Percentiles rank a stretch among this genome's conserved stretches.
Conservation (phyloP, 192 early-diverging fungal species). For the Coemansia nantahalensis region DNA sequence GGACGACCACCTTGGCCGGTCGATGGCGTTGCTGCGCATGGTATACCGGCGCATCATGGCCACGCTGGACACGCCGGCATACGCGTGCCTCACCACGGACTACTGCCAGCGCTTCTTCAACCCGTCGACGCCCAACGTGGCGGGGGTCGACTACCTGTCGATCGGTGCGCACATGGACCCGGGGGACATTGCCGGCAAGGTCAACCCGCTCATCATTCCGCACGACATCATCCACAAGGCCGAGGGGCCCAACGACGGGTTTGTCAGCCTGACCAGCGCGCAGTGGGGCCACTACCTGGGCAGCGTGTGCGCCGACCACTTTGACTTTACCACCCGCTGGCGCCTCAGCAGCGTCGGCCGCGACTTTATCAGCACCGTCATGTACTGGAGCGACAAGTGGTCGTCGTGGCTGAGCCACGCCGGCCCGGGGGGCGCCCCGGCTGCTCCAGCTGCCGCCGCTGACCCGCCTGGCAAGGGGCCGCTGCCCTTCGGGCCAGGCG, state of each 20-base stretch:
- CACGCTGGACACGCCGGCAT: conserved; percentile 83
- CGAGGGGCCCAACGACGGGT: conserved; percentile 91
- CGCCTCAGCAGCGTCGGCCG: conserved; percentile 33
- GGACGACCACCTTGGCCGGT: conserved; percentile 31
- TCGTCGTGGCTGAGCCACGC: conserved; percentile 33
- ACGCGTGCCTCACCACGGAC: conserved; percentile 84
- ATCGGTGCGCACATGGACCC: conserved; percentile 73
- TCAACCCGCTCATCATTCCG: conserved; percentile 74
- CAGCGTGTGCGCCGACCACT: conserved; percentile 82
- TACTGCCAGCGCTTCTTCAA: conserved; percentile 88
- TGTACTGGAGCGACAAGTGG: conserved; percentile 46
- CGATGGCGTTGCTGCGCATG: conserved; percentile 38
- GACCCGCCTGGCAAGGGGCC: neutral
- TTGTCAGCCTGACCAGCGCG: conserved; percentile 80
- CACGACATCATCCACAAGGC: conserved; percentile 71
- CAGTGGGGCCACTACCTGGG: conserved; percentile 87
- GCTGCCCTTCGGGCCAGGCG: too few species aligned
- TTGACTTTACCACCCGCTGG: conserved; percentile 72
- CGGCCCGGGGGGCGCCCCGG: neutral
- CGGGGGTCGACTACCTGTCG: conserved; percentile 74
- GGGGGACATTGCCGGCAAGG: conserved; percentile 58
- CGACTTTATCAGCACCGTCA: conserved; percentile 40
- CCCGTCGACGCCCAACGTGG: conserved; percentile 75
- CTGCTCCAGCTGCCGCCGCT: neutral
- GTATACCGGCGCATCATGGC: conserved; percentile 61